Evolutionary conservation across 176 grass and related monocot species (phyloP), one percentile per base, ranked within the genome.

Genomic region (Aegilops umbellulata): DNA sequence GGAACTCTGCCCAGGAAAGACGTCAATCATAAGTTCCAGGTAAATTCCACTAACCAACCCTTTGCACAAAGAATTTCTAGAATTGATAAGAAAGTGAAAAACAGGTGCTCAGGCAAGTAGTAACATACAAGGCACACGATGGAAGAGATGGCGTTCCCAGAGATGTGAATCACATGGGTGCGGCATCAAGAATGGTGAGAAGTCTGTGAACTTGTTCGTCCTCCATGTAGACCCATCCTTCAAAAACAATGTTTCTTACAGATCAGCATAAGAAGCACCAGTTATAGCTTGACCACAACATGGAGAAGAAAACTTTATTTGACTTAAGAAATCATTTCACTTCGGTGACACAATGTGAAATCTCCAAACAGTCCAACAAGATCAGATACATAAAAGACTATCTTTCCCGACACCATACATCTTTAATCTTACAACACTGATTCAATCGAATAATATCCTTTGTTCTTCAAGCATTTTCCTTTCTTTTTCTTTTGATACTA

Each of bases 81-180:
- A 34, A 34, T 34, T 22, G 31, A 19, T 38, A 31, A 86, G 2
- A 38, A 38, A 38, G 36, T 38, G 5, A 20, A 26, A 57, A 42
- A 8, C 36, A 63, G 51, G 17, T 35, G 72, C 6, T 34, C 26
- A 57, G 46, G 58, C 57, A 44, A 66, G 29, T 14, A 31, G 72
- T 77, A 71, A 79, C 91, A 86, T 90, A 98, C 93, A 74, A 38
- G 88, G 91, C 35, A 95, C 80, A 73, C 96, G 95, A 41, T 94
- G 88, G 69, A 98, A 88, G 49, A 98, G 96, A 63, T 92, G 88
- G 5, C 93, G 90, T 60, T 98, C 96, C 96, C 96, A 98, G 46
- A 98, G 91, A 46, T 93, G 90, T 1, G 90, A 90, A 66, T 98
- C 90, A 24, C 85, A 93, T 8, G 85, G 85, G 41, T 94, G 91